phyloP scores from a whole-genome alignment of 1,284 basidiomycete species.

The Cryptococcus maquisensis region DNA sequence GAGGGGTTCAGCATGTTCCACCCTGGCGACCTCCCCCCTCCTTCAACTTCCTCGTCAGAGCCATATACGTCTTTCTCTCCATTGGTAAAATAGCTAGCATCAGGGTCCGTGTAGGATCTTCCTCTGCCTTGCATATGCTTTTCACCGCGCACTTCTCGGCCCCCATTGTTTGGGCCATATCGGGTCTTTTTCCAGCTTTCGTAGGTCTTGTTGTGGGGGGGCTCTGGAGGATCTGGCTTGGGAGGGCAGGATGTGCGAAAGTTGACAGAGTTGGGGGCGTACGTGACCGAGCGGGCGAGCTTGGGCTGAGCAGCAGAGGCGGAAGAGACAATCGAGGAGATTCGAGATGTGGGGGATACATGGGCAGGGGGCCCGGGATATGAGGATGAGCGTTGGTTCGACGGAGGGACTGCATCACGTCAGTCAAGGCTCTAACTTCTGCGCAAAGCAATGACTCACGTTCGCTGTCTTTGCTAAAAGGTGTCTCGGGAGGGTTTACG shows the following conservation, averaged over 20 bases:
- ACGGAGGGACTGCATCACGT: constrained; percentile 1
- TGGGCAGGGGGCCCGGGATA: constrained; percentile 14
- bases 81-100: constrained; percentile 12
- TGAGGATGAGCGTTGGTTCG: constrained; percentile 10
- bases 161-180: background rate
- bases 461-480: constrained; percentile 3
- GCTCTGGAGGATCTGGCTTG: background rate
- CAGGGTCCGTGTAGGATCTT: constrained; percentile 11
- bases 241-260: constrained; percentile 4
- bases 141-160: background rate
- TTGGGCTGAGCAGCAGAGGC: constrained; percentile 17
- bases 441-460: background rate
- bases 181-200: constrained; percentile 3
- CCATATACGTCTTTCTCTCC: constrained; percentile 4
- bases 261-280: background rate
- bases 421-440: background rate
- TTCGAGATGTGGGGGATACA: constrained; percentile 12
- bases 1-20: background rate
- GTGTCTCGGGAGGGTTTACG: background rate
- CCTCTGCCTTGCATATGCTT: background rate
- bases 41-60: constrained; percentile 14
- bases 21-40: constrained; percentile 6
- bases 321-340: constrained; percentile 14
- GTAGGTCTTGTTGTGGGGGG: background rate
- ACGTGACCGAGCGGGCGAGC: constrained; percentile 10